Evolutionary conservation across 495 filamentous ascomycete species (phyloP).

Genomic region (Xylaria bambusicola): DNA sequence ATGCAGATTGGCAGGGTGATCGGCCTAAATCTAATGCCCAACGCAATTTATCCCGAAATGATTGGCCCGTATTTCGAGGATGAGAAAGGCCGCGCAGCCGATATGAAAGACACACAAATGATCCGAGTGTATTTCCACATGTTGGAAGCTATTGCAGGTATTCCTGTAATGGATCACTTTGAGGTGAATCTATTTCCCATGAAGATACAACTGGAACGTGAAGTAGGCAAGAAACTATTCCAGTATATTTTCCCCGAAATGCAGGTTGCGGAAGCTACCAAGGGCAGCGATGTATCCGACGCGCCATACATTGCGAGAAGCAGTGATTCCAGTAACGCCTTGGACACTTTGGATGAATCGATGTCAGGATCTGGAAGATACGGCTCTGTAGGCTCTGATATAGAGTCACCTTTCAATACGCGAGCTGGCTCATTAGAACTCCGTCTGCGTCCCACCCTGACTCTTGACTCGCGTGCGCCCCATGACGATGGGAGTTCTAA

Average conservation of each 20-base stretch:
- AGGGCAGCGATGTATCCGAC: conserved; percentile 57
- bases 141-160: conserved; percentile 96
- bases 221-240: conserved; percentile 91
- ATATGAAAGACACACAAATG: conserved; percentile 67
- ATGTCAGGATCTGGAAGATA: conserved; percentile 32
- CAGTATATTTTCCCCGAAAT: conserved; percentile 94
- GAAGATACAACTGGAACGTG: conserved; percentile 89
- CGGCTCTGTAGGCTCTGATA: conserved; percentile 36
- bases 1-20: conserved; percentile 82
- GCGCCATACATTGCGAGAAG: conserved; percentile 85
- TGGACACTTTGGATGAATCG: conserved; percentile 54
- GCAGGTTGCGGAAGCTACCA: conserved; percentile 52
- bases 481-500: conserved; percentile 37
- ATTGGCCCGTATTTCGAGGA: conserved; percentile 83
- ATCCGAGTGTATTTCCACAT: conserved; percentile 94
- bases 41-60: conserved; percentile 94
- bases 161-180: conserved; percentile 96
- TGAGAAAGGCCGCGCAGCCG: conserved; percentile 49
- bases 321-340: conserved; percentile 66
- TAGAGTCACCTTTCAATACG: conserved; percentile 47
- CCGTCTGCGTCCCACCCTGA: conserved; percentile 75
- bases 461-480: conserved; percentile 52
- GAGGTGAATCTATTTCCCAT: conserved; percentile 92
- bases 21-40: conserved; percentile 83
- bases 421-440: conserved; percentile 72